Conservation (phyloP, 805 yeast genomes). For the Ogataea pilisensis region DNA sequence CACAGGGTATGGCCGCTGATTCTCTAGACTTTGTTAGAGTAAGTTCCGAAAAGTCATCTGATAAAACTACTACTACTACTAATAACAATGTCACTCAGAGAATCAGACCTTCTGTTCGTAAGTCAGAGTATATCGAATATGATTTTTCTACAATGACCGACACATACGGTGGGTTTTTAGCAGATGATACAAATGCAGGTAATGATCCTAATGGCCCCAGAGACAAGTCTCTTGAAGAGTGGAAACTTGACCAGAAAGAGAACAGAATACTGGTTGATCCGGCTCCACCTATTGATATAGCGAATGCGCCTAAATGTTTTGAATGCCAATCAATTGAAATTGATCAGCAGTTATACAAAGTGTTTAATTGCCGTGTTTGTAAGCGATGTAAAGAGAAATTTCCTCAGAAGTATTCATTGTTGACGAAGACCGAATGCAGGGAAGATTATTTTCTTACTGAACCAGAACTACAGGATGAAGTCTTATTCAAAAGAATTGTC, state of each 20-base stretch:
- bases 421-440: conserved; percentile 93
- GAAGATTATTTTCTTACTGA: conserved; percentile 93
- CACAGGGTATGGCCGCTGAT: conserved; percentile 8
- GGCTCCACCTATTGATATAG: conserved; percentile 70
- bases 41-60: background rate
- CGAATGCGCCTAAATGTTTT: conserved; percentile 72
- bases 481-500: conserved; percentile 69
- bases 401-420: conserved; percentile 85
- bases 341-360: conserved; percentile 64
- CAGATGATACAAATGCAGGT: conserved; percentile 31
- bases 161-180: conserved; percentile 78
- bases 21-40: conserved; percentile 7
- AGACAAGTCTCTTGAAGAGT: conserved; percentile 45
- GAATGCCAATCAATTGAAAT: conserved; percentile 83
- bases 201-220: conserved; percentile 21
- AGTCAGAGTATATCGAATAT: conserved; percentile 70
- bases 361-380: conserved; percentile 78
- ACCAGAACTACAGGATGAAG: conserved; percentile 76
- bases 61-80: background rate
- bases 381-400: conserved; percentile 62
- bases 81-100: conserved; percentile 10
- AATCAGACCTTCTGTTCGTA: conserved; percentile 46
- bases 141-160: conserved; percentile 92
- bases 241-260: conserved; percentile 48
- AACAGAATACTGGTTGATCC: conserved; percentile 42